A percentile compares a stretch with the other conserved stretches of the same genome.
phyloP scores from a whole-genome alignment of 305 asterid species.

The Nicotiana rustica region DNA sequence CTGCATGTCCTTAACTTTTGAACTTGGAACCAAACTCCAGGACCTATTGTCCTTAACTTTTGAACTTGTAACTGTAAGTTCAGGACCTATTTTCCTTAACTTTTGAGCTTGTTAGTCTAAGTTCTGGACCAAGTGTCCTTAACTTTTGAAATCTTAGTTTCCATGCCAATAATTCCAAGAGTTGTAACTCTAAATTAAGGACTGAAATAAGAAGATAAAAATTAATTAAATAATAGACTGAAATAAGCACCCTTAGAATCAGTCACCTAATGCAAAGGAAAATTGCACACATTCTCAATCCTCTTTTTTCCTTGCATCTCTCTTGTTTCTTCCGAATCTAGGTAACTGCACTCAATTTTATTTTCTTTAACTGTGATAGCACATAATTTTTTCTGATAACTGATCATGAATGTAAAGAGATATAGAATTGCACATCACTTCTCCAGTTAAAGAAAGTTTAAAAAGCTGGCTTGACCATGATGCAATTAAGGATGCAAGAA shows the following conservation, averaged over 20 bases:
- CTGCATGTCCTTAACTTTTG: too few species aligned
- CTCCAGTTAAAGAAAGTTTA: neutral
- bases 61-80: too few species aligned
- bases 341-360: neutral
- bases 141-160: too few species aligned
- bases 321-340: neutral
- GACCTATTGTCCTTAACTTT: too few species aligned
- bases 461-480: neutral
- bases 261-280: neutral
- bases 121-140: too few species aligned
- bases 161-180: too few species aligned
- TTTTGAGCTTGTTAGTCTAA: too few species aligned
- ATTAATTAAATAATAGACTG: neutral
- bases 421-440: neutral
- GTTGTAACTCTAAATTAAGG: too few species aligned
- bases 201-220: neutral
- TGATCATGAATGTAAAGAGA: conserved; percentile 5
- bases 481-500: neutral
- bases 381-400: conserved; percentile 1
- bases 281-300: neutral
- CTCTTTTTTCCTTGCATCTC: neutral
- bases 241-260: conserved; percentile 24
- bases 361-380: conserved; percentile 1
- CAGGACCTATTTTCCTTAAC: too few species aligned
- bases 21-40: too few species aligned